Evolutionary conservation across 257 asterid species (phyloP).

Genomic region (Jacaranda mimosifolia): DNA sequence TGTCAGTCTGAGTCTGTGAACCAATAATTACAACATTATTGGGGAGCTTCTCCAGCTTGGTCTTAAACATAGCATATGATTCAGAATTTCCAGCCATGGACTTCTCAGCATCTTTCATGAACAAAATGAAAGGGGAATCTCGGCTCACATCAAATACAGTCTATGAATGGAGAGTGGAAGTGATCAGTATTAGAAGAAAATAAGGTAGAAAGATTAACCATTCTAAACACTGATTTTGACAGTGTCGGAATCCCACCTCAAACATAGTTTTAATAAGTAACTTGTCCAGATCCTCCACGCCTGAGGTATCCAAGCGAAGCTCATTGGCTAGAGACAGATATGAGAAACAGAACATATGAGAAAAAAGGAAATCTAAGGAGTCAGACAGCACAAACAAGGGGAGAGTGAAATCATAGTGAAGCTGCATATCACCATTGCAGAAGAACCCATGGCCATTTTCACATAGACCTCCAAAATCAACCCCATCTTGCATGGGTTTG

Average conservation of each 20-base stretch:
- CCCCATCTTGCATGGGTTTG: constrained; percentile 81
- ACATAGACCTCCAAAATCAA: constrained; percentile 90
- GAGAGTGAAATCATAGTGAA: constrained; percentile 34
- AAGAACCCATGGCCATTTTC: constrained; percentile 88
- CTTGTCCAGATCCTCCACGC: constrained; percentile 78
- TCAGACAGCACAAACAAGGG: constrained; percentile 11
- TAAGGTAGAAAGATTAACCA: constrained; percentile 20
- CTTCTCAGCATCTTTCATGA: constrained; percentile 93
- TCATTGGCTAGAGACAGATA: constrained; percentile 62
- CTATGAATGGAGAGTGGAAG: constrained; percentile 49
- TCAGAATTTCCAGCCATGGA: constrained; percentile 81
- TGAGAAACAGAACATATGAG: constrained; percentile 29
- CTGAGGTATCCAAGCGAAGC: constrained; percentile 73
- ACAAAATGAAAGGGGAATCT: constrained; percentile 83
- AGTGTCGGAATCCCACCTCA: constrained; percentile 68
- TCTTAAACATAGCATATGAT: constrained; percentile 67
- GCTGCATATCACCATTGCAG: constrained; percentile 78
- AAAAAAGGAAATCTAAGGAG: constrained; percentile 20
- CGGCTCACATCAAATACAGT: constrained; percentile 75
- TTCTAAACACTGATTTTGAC: constrained; percentile 20
- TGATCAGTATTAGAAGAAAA: constrained; percentile 29
- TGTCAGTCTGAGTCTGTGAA: constrained; percentile 77
- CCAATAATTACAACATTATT: constrained; percentile 83
- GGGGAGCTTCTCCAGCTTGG: constrained; percentile 87
- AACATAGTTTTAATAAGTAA: constrained; percentile 72